Conservation (phyloP, 208 protist genomes). For the Leishmania major region DNA sequence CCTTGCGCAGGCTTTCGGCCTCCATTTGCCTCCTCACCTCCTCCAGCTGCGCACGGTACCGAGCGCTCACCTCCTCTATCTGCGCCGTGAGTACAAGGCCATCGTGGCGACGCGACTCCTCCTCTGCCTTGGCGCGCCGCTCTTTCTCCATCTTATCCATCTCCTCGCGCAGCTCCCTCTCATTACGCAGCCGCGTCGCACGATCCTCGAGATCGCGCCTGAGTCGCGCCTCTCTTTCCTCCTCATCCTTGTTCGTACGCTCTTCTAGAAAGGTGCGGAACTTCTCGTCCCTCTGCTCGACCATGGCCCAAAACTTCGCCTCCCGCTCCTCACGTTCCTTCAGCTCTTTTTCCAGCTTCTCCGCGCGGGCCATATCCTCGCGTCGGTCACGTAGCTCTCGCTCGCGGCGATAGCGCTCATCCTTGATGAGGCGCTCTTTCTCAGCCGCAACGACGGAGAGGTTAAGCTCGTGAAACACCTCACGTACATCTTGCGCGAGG, state of each 20-base stretch:
- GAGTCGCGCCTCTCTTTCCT: constrained; percentile 79
- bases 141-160: constrained; percentile 74
- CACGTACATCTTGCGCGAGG: constrained; percentile 87
- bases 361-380: constrained; percentile 63
- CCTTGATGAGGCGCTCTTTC: constrained; percentile 90
- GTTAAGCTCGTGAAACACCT: constrained; percentile 92
- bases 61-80: constrained; percentile 66
- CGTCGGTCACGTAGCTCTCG: constrained; percentile 72
- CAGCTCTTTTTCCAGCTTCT: constrained; percentile 71
- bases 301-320: constrained; percentile 66
- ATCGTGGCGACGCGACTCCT: constrained; percentile 65
- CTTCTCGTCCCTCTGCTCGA: constrained; percentile 74
- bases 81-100: constrained; percentile 53
- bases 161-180: constrained; percentile 70
- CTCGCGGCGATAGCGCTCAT: constrained; percentile 90
- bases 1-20: constrained; percentile 55
- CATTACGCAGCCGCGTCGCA: constrained; percentile 59
- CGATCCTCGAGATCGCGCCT: constrained; percentile 84
- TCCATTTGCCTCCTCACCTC: constrained; percentile 76
- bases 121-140: constrained; percentile 59
- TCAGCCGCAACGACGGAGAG: constrained; percentile 89
- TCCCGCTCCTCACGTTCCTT: constrained; percentile 80
- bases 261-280: constrained; percentile 56
- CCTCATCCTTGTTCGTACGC: constrained; percentile 65
- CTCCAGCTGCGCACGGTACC: constrained; percentile 73